These are phyloP conservation scores for Nakazawaea wyomingensis DNA, from an alignment of 805 yeast genomes.

Conservation along the genomic window DNA sequence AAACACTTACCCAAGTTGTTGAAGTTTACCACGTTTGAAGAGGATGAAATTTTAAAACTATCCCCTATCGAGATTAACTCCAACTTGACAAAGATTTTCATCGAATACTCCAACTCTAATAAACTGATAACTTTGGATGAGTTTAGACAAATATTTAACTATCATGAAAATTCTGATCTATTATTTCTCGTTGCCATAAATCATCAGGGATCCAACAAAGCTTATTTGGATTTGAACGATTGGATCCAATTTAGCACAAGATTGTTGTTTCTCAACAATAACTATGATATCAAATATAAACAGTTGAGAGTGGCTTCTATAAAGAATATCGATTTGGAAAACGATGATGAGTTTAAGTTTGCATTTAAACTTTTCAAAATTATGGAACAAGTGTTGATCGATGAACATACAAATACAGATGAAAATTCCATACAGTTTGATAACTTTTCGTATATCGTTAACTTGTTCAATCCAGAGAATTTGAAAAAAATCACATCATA, in stretches of 20 bases:
- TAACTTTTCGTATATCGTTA: conserved; percentile 18
- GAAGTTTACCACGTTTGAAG: conserved; percentile 13
- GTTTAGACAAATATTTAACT: conserved; percentile 7
- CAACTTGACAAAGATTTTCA: conserved; percentile 11
- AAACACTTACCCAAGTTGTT: conserved; percentile 10
- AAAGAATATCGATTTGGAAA: conserved; percentile 16
- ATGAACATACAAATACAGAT: conserved; percentile 6
- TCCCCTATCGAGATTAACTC: conserved; percentile 5
- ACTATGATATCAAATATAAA: conserved; percentile 21
- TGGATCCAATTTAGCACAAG: conserved; percentile 68
- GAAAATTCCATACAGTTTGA: conserved; percentile 16
- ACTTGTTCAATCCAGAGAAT: conserved; percentile 8
- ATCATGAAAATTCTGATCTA: conserved; percentile 39
- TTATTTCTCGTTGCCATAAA: conserved; percentile 80
- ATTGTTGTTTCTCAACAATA: conserved; percentile 38
- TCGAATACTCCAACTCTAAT: conserved; percentile 9
- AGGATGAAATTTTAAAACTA: conserved; percentile 10
- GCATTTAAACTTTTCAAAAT: conserved; percentile 50
- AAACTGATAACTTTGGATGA: conserved; percentile 6
- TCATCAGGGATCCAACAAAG: too few relatives aligned
- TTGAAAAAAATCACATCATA: conserved; percentile 11
- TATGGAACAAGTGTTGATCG: conserved; percentile 31
- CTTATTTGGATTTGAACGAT: conserved; percentile 50
- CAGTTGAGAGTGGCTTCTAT: conserved; percentile 9
- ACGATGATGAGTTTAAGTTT: conserved; percentile 40